These are phyloP conservation scores for Ogataea chonburiensis DNA, from an alignment of 805 yeast genomes.

Conservation along the genomic window DNA sequence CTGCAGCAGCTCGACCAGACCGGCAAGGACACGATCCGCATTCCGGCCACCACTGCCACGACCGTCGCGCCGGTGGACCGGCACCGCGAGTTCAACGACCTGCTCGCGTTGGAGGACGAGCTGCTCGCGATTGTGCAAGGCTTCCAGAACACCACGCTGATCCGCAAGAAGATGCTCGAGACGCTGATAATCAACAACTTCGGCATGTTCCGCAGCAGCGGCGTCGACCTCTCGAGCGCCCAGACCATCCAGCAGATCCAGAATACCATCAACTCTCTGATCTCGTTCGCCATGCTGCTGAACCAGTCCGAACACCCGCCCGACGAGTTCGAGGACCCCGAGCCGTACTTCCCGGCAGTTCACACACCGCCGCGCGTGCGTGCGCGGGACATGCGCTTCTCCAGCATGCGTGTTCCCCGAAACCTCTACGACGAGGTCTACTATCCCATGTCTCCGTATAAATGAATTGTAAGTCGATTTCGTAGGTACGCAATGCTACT, in stretches of 20 bases:
- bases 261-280: constrained; percentile 31
- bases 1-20: constrained; percentile 17
- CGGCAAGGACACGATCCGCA: constrained; percentile 13
- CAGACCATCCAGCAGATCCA: constrained; percentile 35
- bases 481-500: too few relatives aligned
- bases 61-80: not conserved
- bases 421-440: constrained; percentile 8
- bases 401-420: constrained; percentile 10
- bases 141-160: constrained; percentile 9
- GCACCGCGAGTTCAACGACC: constrained; percentile 8
- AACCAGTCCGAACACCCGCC: constrained; percentile 11
- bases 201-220: constrained; percentile 16
- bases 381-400: constrained; percentile 6
- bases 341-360: constrained; percentile 7
- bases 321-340: constrained; percentile 18
- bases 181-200: constrained; percentile 18
- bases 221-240: constrained; percentile 23
- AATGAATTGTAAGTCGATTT: too few relatives aligned
- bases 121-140: constrained; percentile 11
- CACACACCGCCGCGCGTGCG: constrained; percentile 8
- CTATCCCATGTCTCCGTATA: constrained; percentile 13
- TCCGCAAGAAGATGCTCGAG: constrained; percentile 15
- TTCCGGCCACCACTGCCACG: not conserved
- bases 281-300: constrained; percentile 32
- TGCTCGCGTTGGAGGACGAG: constrained; percentile 18